Evolutionary conservation across 2,329 filamentous ascomycete genomes (phyloP), one percentile per base, ranked within the genome.

Genomic region (Colletotrichum incanum): DNA sequence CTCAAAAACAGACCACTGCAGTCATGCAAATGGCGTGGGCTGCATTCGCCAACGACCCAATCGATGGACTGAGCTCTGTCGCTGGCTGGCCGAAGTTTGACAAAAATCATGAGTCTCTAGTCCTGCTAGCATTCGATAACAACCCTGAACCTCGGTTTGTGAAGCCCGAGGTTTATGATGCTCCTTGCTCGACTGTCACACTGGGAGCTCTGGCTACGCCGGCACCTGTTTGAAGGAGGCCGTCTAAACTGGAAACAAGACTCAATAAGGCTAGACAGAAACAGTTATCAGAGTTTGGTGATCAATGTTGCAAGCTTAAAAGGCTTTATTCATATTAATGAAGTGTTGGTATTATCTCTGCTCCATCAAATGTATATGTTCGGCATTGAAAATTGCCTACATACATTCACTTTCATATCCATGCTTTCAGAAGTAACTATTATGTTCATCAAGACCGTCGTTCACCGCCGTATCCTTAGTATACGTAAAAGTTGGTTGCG

Each of bases 21-120:
- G 72, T 80, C 5, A 83, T 86, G 80, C 83, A 84, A 65, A 74
- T 75, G 0, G 82, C 83, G 0, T 86, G 85, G 84, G 80, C 76
- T 18, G 76, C 79, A 0, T 87, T 87, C 55, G 78, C 79, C 12
- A 68, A 78, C 41, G 80, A 86, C 55, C 84, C 85, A 1, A 41
- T 59, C 0, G 56, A 76, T 2, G 84, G 84, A 0, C 66, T 86
- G 50, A 47, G 37, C 4, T 72, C 65, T n/a, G 68, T 74, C 61
- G 65, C 83, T 37, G 82, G 81, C 0, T 85, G 83, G 82, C 83
- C 83, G 4, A 47, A 23, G 61, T 85, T 79, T 59, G 64, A 79
- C 55, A 71, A 73, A 1, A 47, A 69, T 34, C 62, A 73, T 66
- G 68, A 77, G 66, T 78, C 73, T 7, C 62, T 82, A 55, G 62